These are phyloP conservation scores for Agaricus blazei DNA, from an alignment of 768 basidiomycete species.

Conservation along the genomic window DNA sequence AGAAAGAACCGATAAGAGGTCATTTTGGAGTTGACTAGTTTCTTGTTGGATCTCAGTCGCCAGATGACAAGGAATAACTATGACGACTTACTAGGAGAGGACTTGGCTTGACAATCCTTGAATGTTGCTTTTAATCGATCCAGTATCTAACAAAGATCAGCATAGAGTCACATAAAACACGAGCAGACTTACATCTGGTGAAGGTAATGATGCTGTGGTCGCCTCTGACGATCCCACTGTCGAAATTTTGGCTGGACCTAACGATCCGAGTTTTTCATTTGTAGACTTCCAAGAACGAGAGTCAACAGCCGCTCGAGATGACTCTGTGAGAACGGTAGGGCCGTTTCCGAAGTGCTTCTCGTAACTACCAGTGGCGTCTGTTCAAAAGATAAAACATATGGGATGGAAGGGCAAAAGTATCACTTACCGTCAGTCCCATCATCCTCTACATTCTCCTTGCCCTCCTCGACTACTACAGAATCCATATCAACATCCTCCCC, in stretches of 20 bases:
- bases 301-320: slow-evolving; percentile 48
- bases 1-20: slow-evolving; percentile 59
- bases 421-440: slow-evolving; percentile 23
- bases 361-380: slow-evolving; percentile 40
- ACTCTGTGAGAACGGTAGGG: slow-evolving; percentile 45
- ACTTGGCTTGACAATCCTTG: slow-evolving; percentile 45
- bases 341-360: slow-evolving; percentile 71
- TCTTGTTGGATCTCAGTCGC: slow-evolving; percentile 31
- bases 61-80: neutral
- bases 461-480: slow-evolving; percentile 17
- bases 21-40: slow-evolving; percentile 50
- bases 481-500: slow-evolving; percentile 16
- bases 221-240: slow-evolving; percentile 36
- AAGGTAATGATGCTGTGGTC: slow-evolving; percentile 20
- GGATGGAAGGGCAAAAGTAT: neutral
- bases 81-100: slow-evolving; percentile 40
- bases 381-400: neutral
- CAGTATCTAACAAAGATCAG: slow-evolving; percentile 36
- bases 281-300: slow-evolving; percentile 50
- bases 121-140: slow-evolving; percentile 56
- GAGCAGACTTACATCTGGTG: slow-evolving; percentile 24
- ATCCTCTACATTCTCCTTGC: slow-evolving; percentile 18
- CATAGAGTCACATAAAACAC: neutral
- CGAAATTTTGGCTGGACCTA: slow-evolving; percentile 52
- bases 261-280: slow-evolving; percentile 45